These are phyloP conservation scores for Elaeagnus macrophylla DNA, from an alignment of 306 rosid genomes.

Conservation along the genomic window DNA sequence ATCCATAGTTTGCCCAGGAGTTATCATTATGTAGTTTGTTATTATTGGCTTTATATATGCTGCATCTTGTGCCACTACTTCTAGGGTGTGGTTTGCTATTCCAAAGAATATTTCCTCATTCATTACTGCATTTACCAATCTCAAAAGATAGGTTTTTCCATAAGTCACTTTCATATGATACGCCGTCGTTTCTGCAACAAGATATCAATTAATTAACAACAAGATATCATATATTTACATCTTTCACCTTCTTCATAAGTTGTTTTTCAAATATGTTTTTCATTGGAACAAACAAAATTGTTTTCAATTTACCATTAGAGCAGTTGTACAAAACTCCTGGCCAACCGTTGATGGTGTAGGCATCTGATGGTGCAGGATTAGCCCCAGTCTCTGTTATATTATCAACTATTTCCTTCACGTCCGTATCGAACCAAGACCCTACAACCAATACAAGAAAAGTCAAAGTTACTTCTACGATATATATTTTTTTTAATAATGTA, in stretches of 20 bases:
- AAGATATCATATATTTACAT: neutral
- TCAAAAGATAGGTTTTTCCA: conserved; percentile 32
- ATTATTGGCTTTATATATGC: conserved; percentile 30
- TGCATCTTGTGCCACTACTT: conserved; percentile 27
- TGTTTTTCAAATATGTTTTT: too few species aligned
- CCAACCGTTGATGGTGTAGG: conserved; percentile 53
- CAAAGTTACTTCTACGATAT: neutral
- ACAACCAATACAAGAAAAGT: neutral
- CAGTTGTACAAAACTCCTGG: conserved; percentile 53
- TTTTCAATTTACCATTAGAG: conserved; percentile 13
- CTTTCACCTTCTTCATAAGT: too few species aligned
- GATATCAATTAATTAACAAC: too few species aligned
- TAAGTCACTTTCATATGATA: conserved; percentile 8
- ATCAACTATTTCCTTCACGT: conserved; percentile 34
- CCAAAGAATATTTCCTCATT: conserved; percentile 32
- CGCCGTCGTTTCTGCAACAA: conserved; percentile 22
- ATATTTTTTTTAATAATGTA: too few species aligned
- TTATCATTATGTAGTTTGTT: conserved; percentile 25
- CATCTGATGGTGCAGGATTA: conserved; percentile 23
- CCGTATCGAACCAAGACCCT: conserved; percentile 74
- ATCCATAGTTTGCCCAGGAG: conserved; percentile 49
- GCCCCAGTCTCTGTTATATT: conserved; percentile 14
- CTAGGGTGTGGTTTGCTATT: conserved; percentile 31
- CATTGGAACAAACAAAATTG: too few species aligned
- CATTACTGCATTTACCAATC: conserved; percentile 24